Evolutionary conservation across 805 yeast genomes (phyloP).

Genomic region (Scheffersomyces lignosus): DNA sequence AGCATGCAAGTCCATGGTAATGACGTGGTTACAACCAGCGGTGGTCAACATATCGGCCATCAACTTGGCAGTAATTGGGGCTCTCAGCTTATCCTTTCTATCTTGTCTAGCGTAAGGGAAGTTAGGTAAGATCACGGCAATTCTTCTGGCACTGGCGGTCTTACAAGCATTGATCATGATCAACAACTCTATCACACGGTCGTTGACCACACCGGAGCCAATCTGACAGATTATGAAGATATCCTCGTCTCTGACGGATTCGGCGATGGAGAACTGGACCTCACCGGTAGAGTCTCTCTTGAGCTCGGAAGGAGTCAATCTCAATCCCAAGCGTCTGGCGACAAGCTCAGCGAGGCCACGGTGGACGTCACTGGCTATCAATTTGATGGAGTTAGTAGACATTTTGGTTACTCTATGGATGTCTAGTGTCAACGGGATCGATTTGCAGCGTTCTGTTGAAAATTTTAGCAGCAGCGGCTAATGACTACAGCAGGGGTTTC

Average conservation of each 20-base stretch:
- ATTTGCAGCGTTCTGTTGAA: no score
- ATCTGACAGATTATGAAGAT: constrained; percentile 77
- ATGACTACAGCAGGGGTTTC: no score
- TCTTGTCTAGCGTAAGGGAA: constrained; percentile 91
- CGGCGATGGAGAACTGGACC: constrained; percentile 74
- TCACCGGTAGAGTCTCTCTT: constrained; percentile 72
- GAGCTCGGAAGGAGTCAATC: constrained; percentile 60
- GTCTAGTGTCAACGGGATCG: no score
- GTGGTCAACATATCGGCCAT: constrained; percentile 81
- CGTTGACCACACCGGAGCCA: constrained; percentile 77
- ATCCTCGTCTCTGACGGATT: constrained; percentile 83
- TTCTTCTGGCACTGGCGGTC: constrained; percentile 79
- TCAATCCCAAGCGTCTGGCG: constrained; percentile 58
- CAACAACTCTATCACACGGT: constrained; percentile 68
- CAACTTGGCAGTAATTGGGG: constrained; percentile 82
- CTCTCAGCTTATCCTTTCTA: constrained; percentile 80
- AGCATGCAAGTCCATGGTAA: constrained; percentile 88
- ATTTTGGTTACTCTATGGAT: no score
- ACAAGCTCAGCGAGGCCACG: constrained; percentile 70
- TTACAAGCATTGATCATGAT: constrained; percentile 82
- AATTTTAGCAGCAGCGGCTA: no score
- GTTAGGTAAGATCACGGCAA: constrained; percentile 80
- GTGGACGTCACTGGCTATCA: constrained; percentile 68
- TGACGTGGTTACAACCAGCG: constrained; percentile 84
- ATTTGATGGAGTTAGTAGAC: constrained; percentile 73